A percentile compares a stretch with the other conserved stretches of the same genome.
phyloP scores from a whole-genome alignment of 1,284 basidiomycete genomes.

The Moesziomyces aphidis region DNA sequence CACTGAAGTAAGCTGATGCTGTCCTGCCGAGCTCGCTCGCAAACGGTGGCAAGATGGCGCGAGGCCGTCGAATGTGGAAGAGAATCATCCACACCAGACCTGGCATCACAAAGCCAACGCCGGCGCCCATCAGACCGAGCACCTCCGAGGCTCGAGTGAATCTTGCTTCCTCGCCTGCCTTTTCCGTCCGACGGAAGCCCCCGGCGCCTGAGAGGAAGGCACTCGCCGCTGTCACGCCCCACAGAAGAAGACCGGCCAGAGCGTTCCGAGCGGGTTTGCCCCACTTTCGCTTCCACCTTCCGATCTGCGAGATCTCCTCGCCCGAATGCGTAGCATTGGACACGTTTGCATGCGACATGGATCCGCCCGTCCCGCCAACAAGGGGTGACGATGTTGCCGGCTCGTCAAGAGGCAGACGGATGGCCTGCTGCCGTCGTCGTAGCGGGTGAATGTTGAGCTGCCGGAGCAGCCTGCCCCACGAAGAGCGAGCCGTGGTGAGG shows the following conservation, averaged over 20 bases:
- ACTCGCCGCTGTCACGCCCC: slow-evolving; percentile 53
- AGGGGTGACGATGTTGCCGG: not conserved
- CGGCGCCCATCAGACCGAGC: slow-evolving; percentile 60
- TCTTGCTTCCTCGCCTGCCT: slow-evolving; percentile 59
- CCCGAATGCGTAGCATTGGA: not conserved
- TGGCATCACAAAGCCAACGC: slow-evolving; percentile 63
- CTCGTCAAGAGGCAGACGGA: slow-evolving; percentile 22
- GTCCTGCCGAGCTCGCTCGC: slow-evolving; percentile 47
- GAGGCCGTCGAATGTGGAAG: slow-evolving; percentile 60
- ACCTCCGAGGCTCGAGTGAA: slow-evolving; percentile 59
- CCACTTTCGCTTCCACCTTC: slow-evolving; percentile 49
- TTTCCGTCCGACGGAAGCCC: slow-evolving; percentile 54
- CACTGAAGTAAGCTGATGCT: slow-evolving; percentile 45
- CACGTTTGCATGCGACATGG: not conserved
- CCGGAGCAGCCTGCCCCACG: slow-evolving; percentile 59
- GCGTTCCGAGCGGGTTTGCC: slow-evolving; percentile 53
- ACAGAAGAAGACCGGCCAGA: slow-evolving; percentile 57
- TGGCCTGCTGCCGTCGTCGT: slow-evolving; percentile 20
- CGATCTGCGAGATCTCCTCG: slow-evolving; percentile 11
- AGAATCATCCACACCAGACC: slow-evolving; percentile 64
- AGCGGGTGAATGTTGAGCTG: slow-evolving; percentile 58
- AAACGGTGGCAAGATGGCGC: slow-evolving; percentile 59
- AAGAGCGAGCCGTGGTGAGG: slow-evolving; percentile 59
- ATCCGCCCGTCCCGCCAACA: not conserved
- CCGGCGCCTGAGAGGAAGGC: slow-evolving; percentile 63